A percentile compares a stretch with the other conserved stretches of the same genome.
phyloP scores from a whole-genome alignment of 139 green algal species.

The Diplosphaera chodatii region DNA sequence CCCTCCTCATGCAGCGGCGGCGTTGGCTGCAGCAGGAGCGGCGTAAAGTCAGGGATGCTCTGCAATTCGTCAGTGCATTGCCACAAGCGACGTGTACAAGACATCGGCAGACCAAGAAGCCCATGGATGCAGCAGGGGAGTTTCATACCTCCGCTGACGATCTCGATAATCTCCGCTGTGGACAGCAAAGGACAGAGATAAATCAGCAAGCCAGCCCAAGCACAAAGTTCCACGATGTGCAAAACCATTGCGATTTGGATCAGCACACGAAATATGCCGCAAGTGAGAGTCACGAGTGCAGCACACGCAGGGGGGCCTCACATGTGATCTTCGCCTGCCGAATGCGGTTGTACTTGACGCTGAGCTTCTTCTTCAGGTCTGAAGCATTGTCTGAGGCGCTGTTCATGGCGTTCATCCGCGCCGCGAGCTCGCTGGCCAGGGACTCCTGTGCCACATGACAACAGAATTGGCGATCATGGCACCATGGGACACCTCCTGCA shows the following conservation, averaged over 20 bases:
- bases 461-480: neutral
- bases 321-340: slow-evolving; percentile 90
- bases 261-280: no score
- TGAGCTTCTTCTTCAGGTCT: slow-evolving; percentile 88
- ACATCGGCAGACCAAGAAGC: no score
- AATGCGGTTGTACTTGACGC: slow-evolving; percentile 84
- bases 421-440: slow-evolving; percentile 94
- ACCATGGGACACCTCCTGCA: neutral
- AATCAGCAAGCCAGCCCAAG: no score
- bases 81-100: no score
- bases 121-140: no score
- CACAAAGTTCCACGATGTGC: neutral
- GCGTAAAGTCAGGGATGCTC: no score
- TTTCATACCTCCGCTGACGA: slow-evolving; percentile 65
- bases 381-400: slow-evolving; percentile 94
- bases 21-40: no score
- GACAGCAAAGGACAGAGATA: slow-evolving; percentile 83
- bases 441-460: slow-evolving; percentile 63
- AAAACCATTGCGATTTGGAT: no score
- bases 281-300: no score
- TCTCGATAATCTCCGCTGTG: slow-evolving; percentile 86
- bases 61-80: no score
- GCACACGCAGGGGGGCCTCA: no score
- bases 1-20: no score
- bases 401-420: slow-evolving; percentile 99